Base-by-base conservation (phyloP, 78 protist species). In the Dictyostelium firmibasis region DNA sequence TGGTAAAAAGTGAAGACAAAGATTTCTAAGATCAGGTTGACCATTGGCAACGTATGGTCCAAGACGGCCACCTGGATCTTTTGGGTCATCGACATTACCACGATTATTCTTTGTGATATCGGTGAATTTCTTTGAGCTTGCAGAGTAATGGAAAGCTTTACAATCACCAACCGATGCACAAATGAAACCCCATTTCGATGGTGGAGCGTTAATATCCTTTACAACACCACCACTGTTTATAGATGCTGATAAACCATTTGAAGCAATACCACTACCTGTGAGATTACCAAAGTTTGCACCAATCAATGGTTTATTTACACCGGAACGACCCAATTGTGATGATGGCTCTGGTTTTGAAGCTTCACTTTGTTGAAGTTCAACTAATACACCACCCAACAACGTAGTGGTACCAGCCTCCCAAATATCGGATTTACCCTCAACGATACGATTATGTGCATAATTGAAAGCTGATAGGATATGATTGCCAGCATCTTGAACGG, bases 321-420 rank as follows among this genome's bases (percentile, higher is more conserved):
- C 25, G 18, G 79, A 72, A 31, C 79, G 38, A 31, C 38, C 25
- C 6, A 72, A 33, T 14, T 72, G 38, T 10, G 35, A 29, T 18
- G 86, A 60, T 25, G n/a, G 50, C 5, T 41, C 27, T 20, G 60
- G 31, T 23, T 81, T 81, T 10, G 35, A 27, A 7, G 31, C 38
- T 31, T 50, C 76, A 1, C 18, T 14, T 67, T 85, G 77, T 85
- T 64, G 75, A 0, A 89, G 38, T n/a, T 89, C 94, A 18, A 95
- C 84, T 62, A 95, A 75, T 27, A 95, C 89, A 36, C 97, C 97
- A 29, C 97, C 97, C 6, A 95, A 38, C 0, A 95, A 31, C 1
- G 97, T 95, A 13, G 97, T 95, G 23, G 97, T 95, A 60, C 97
- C 97, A 10, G 93, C 92, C 10, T 91, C 95, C 97, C 97, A 95